Evolutionary conservation across 2,329 filamentous ascomycete species (phyloP).

Genomic region (Macrophomina phaseolina): DNA sequence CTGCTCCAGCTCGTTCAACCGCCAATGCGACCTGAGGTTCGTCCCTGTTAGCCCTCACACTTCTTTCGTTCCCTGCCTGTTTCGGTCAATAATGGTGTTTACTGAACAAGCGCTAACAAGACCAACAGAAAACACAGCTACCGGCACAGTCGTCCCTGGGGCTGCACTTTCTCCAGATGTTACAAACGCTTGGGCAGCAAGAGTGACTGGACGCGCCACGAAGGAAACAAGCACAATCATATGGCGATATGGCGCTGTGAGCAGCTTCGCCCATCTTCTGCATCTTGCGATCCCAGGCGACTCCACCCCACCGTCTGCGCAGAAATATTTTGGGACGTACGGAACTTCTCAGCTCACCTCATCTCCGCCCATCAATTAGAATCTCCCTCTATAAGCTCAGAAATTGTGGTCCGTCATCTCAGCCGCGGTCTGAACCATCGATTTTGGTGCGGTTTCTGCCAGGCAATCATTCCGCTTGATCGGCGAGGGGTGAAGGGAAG

Average conservation of each 20-base stretch:
- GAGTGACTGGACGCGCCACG: conserved; percentile 92
- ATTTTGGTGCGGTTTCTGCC: conserved; percentile 92
- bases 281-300: too few relatives aligned
- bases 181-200: conserved; percentile 84
- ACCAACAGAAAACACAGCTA: conserved; percentile 77
- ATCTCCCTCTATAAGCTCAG: conserved; percentile 46
- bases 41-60: not conserved
- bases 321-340: conserved; percentile 63
- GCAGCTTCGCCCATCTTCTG: conserved; percentile 34
- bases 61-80: not conserved
- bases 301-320: conserved; percentile 53
- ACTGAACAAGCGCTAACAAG: not conserved
- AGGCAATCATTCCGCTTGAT: conserved; percentile 58
- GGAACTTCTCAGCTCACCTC: conserved; percentile 69
- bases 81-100: not conserved
- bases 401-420: conserved; percentile 62
- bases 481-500: conserved; percentile 59
- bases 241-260: conserved; percentile 75
- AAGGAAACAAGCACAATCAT: conserved; percentile 77
- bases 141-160: conserved; percentile 80
- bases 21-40: conserved; percentile 50
- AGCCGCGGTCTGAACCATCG: conserved; percentile 67
- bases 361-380: conserved; percentile 51
- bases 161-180: conserved; percentile 76
- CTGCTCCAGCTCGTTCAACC: conserved; percentile 36